Evolutionary conservation across 1,139 yeast species (phyloP), one percentile per base, ranked within the genome.

Genomic region (Hyphopichia fennica): DNA sequence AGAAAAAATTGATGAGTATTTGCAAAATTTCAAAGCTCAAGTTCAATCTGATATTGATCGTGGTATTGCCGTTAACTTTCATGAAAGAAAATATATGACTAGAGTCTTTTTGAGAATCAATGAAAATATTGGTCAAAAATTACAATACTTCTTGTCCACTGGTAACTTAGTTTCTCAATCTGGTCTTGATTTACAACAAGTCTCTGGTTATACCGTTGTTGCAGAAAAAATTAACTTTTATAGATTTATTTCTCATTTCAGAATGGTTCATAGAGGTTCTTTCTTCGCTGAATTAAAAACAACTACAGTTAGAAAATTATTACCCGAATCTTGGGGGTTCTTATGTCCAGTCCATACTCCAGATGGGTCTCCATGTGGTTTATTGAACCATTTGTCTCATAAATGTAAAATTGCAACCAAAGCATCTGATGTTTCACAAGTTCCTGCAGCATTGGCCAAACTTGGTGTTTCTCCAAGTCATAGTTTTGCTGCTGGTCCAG

Each of bases 251-350:
- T 82, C 98, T 17, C 99, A 93, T 75, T 93, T 93, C 78, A 77
- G 99, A 71, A 93, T 93, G 99, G 99, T 93, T 40, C 99, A 93
- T 69, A 86, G 99, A 81, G 99, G 99, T 67, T 89, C 98, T 51
- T 93, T 93, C 84, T 93, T 93, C 65, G 98, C 99, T 35, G 96
- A 93, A 67, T 79, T 93, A 68, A 93, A 95, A 64, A 93, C 99
- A 32, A 95, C 99, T 22, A 87, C 99, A 1, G 99, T 93, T 41
- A 84, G 99, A 74, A 93, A 93, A 65, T 75, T 93, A 58, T 77
- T 93, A 45, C 99, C 99, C 0, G 99, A 93, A 67, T 87, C 96
- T 1, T 93, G 99, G 99, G 98, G 98, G 5, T 95, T 93, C 77
- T 70, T 95, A 55, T 95, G 99, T 72, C 99, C 99, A 17, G 99